Base-by-base conservation (phyloP, 768 basidiomycete genomes). In the Terana coerulea region DNA sequence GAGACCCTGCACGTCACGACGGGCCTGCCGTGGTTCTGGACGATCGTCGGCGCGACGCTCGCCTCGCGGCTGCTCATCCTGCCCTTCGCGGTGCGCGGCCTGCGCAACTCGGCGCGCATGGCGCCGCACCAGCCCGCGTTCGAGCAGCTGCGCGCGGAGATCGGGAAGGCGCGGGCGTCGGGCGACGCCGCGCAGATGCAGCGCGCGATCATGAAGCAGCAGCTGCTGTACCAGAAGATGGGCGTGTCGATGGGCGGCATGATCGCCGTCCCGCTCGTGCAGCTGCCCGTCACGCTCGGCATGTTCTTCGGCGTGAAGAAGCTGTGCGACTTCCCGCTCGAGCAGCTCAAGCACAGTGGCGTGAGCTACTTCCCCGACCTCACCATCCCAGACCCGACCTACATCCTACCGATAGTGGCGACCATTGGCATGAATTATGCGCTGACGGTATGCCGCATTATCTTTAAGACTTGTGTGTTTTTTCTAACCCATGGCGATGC, bases 1-100 rank as follows among this genome's bases (percentile, higher is more conserved):
- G 89, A 92, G 65, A 55, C 81, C 42, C 65, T 90, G 47, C 81
- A 91, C 56, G 83, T 91, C 45, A 67, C 74, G 42, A 80, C 81
- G 0, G 84, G 83, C 31, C 67, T 92, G 53, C 84, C 87, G 0
- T 94, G 92, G 91, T 88, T 88, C 72, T 81, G 83, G 75, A 86
- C 90, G 42, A 88, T 94, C 67, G 68, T 91, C 37, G 71, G 69
- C 4, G 81, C 83, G 25, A 80, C 84, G 24, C 49, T 85, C 10
- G 61, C 83, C 62, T 81, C 86, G 73, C 82, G 86, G 19, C 43
- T 77, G 17, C 40, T 76, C 43, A 73, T 88, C 40, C 64, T 90
- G 46, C 88, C 88, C 2, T 69, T 86, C 58, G 69, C 77, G 22
- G 69, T 91, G 43, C 70, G 72, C 48, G 75, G 76, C 47, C 65